These are phyloP conservation scores for Vickermania ingenoplastis DNA, from an alignment of 208 protist genomes.

Conservation along the genomic window DNA sequence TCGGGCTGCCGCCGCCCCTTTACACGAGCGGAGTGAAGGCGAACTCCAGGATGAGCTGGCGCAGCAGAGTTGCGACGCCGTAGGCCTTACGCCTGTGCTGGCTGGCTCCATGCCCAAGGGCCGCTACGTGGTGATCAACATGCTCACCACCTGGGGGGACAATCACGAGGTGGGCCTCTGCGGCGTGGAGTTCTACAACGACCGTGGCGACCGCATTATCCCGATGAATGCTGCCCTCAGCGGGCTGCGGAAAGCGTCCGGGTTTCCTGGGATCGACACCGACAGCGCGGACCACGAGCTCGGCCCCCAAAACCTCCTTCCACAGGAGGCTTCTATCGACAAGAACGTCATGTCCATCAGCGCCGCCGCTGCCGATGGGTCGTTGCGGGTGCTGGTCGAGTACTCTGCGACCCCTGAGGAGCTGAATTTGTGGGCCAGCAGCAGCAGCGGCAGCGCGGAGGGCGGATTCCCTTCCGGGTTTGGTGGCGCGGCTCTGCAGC, in stretches of 20 bases:
- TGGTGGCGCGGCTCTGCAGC: not conserved
- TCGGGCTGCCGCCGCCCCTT: not conserved
- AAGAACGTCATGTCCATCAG: not conserved
- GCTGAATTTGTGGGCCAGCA: not conserved
- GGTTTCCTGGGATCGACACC: not conserved
- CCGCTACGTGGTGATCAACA: conserved; percentile 45
- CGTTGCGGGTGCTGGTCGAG: conserved; percentile 12
- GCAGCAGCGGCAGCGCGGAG: not conserved
- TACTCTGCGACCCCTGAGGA: conserved; percentile 20
- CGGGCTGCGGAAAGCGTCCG: not conserved
- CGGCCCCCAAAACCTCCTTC: conserved; percentile 14
- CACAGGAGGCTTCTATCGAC: conserved; percentile 11
- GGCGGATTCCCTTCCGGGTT: not conserved
- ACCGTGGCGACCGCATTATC: conserved; percentile 39
- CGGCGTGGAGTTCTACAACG: conserved; percentile 87
- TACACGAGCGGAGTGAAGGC: conserved; percentile 5
- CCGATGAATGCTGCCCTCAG: conserved; percentile 3
- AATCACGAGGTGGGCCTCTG: conserved; percentile 81
- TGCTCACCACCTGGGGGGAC: conserved; percentile 86
- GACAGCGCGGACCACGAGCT: not conserved
- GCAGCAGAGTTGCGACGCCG: conserved; percentile 1
- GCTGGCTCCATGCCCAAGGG: conserved; percentile 35
- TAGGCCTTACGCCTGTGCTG: conserved; percentile 21
- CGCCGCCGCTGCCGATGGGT: not conserved
- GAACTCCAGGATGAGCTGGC: not conserved